phyloP scores from a whole-genome alignment of 73 alveolate species.

The Breviolum minutum region DNA sequence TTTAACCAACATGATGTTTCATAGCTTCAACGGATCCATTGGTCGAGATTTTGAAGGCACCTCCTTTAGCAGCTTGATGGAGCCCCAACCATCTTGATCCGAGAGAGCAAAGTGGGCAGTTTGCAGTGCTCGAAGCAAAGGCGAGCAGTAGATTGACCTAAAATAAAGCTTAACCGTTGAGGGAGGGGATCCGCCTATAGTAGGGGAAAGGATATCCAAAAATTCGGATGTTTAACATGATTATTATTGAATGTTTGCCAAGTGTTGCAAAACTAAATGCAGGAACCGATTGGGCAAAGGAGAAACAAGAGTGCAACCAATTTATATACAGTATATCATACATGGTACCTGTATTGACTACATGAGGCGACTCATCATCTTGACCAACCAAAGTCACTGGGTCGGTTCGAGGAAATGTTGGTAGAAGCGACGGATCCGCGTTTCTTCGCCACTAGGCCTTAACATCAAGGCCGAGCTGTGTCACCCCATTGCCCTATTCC shows the following conservation, averaged over 20 bases:
- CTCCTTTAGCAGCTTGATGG: slow-evolving; percentile 86
- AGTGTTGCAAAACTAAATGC: no score
- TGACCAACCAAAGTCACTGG: neutral
- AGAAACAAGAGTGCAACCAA: no score
- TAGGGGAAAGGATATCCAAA: no score
- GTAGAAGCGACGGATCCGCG: slow-evolving; percentile 34
- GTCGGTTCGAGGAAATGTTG: slow-evolving; percentile 23
- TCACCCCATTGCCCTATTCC: no score
- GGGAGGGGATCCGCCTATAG: no score
- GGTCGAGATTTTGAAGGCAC: neutral
- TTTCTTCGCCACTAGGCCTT: slow-evolving; percentile 11
- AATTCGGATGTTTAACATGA: no score
- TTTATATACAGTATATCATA: no score
- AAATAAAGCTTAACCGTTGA: neutral
- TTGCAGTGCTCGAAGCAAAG: slow-evolving; percentile 87
- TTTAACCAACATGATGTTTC: neutral
- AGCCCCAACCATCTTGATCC: slow-evolving; percentile 87
- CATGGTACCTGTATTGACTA: no score
- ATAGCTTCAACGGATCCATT: neutral
- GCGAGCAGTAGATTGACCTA: slow-evolving; percentile 90
- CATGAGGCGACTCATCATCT: no score
- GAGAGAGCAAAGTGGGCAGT: slow-evolving; percentile 76
- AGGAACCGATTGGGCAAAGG: no score
- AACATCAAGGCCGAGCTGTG: no score
- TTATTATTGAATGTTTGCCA: no score